Base-by-base conservation (phyloP, 2,329 filamentous ascomycete genomes). In the Trichoderma gracile region DNA sequence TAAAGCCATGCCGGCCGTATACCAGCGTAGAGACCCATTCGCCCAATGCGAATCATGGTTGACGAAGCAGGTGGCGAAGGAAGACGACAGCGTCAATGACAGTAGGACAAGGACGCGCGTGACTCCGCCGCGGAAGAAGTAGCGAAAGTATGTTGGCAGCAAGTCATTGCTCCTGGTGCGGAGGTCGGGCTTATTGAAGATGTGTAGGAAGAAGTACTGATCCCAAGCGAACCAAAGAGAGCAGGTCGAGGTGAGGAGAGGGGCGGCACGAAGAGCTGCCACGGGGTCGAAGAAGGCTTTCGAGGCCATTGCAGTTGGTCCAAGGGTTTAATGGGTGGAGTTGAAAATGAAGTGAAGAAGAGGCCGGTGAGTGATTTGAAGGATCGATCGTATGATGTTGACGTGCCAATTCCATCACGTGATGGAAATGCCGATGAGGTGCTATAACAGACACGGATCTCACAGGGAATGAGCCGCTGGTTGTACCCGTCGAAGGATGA, bases 231-330 rank as follows among this genome's bases (percentile, higher is more conserved):
- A 81, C 68, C 78, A 75, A 57, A 83, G 74, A 0, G 80, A 77
- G 68, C 77, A 76, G 2, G 80, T 81, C 3, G 80, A 79, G n/a
- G 79, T 79, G 67, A 83, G 67, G 25, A 83, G 72, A 0, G 81
- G 81, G 1, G 79, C 74, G 19, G 80, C 69, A 52, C 81, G 77
- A 40, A 83, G 73, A 7, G 58, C 58, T 1, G 27, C 40, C 8
- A 52, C 17, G 1, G 58, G 58, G 17, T 61, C 49, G 27, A 61
- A 52, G 21, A 61, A 61, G 21, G 56, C 56, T 40, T 17, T 59
- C 9, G 56, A 49, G 15, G 56, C 56, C 56, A 59, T 59, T 3
- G 33, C 33, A 38, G 14, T 38, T 38, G 33, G 4, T 38, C 33
- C 4, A 5, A 14, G 12, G 12, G 10, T 38, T 5, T 14, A 5